phyloP scores from a whole-genome alignment of 73 alveolate species.

The Tetrahymena borealis region DNA sequence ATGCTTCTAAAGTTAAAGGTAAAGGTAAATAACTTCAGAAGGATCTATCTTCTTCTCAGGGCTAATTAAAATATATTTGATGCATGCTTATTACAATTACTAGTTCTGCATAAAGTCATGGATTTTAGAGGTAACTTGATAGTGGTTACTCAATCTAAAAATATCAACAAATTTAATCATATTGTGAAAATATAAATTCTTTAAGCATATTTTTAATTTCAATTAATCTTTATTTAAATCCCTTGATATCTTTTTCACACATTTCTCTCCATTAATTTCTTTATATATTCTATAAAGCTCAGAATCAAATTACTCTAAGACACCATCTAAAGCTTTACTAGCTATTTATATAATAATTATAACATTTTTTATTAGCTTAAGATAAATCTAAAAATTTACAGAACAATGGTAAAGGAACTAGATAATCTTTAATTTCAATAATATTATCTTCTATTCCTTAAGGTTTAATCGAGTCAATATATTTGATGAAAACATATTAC shows the following conservation, averaged over 20 bases:
- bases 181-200: background rate
- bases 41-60: background rate
- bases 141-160: background rate
- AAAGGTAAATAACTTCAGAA: background rate
- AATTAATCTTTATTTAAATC: background rate
- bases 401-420: background rate
- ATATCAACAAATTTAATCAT: background rate
- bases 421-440: background rate
- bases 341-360: background rate
- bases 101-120: background rate
- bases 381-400: background rate
- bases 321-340: background rate
- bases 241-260: background rate
- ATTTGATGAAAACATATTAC: background rate
- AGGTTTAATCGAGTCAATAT: background rate
- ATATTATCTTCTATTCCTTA: background rate
- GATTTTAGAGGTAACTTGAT: background rate
- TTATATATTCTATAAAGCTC: background rate
- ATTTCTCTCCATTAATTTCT: background rate
- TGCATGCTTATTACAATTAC: background rate
- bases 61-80: background rate
- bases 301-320: background rate
- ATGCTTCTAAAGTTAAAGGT: background rate
- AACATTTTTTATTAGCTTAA: background rate
- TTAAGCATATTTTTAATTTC: background rate